Percentiles rank a stretch among this genome's conserved stretches.
Conservation (phyloP, 306 rosid species). For the Coriaria nepalensis region DNA sequence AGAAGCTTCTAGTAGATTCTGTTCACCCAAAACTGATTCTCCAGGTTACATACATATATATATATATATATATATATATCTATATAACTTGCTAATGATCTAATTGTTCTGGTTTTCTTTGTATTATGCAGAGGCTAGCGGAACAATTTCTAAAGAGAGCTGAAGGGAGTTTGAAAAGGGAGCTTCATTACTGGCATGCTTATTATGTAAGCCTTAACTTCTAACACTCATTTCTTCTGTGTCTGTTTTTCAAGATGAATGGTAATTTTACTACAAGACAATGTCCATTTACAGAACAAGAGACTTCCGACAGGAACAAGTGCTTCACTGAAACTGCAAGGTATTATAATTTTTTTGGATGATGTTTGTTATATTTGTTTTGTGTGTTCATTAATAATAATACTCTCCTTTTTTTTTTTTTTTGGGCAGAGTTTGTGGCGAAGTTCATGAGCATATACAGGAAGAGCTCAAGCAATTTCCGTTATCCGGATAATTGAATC, state of each 20-base stretch:
- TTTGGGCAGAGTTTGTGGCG: conserved; percentile 67
- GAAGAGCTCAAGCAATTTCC: conserved; percentile 28
- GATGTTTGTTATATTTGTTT: background rate
- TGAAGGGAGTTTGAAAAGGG: conserved; percentile 43
- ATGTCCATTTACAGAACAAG: conserved; percentile 36
- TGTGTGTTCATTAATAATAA: background rate
- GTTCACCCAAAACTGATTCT: conserved; percentile 75
- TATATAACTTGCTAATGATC: too few species aligned
- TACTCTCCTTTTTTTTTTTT: conserved; percentile 4
- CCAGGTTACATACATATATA: conserved; percentile 24
- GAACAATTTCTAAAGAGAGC: conserved; percentile 55
- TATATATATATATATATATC: too few species aligned
- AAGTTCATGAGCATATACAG: conserved; percentile 80
- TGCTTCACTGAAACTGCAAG: conserved; percentile 77
- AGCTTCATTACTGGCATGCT: conserved; percentile 78
- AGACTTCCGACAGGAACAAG: conserved; percentile 73
- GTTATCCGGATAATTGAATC: background rate
- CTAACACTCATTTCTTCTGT: background rate
- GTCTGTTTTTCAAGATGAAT: background rate
- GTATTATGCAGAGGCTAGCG: conserved; percentile 58
- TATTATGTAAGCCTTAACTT: conserved; percentile 51
- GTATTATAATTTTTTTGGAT: conserved; percentile 14
- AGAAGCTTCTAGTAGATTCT: conserved; percentile 66
- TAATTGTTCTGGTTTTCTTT: conserved; percentile 5
- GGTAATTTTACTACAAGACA: conserved; percentile 4